Percentiles rank a stretch among this genome's conserved stretches.
Conservation (phyloP, 345 rosid species). For the Lumnitzera littorea region DNA sequence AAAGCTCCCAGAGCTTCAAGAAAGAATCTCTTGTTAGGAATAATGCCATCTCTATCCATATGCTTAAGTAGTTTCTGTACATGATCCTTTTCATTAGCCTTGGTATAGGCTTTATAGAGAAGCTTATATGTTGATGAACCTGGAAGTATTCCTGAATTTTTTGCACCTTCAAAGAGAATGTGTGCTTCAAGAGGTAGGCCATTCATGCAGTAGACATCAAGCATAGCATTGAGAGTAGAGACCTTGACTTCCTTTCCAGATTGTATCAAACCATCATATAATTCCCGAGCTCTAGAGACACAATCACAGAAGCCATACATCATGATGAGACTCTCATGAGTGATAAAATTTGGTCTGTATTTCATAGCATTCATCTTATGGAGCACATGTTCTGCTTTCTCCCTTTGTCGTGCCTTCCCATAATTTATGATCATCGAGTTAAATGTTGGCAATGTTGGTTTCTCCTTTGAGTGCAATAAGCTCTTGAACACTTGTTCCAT, state of each 20-base stretch:
- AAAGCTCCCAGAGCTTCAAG: slow-evolving; percentile 66
- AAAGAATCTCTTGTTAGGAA: slow-evolving; percentile 82
- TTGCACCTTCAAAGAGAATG: slow-evolving; percentile 39
- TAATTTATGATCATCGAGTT: slow-evolving; percentile 84
- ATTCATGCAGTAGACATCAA: slow-evolving; percentile 74
- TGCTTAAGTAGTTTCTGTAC: slow-evolving; percentile 48
- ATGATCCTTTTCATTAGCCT: slow-evolving; percentile 66
- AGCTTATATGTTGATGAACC: slow-evolving; percentile 76
- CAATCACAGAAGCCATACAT: slow-evolving; percentile 73
- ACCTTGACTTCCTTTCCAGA: slow-evolving; percentile 49
- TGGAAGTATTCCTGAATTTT: slow-evolving; percentile 29
- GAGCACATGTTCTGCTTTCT: slow-evolving; percentile 57
- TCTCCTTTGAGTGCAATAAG: slow-evolving; percentile 68
- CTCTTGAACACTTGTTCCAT: slow-evolving; percentile 92
- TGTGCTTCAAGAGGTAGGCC: slow-evolving; percentile 69
- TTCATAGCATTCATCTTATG: slow-evolving; percentile 64
- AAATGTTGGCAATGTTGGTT: slow-evolving; percentile 74
- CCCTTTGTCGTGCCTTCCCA: slow-evolving; percentile 74
- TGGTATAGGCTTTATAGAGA: slow-evolving; percentile 75
- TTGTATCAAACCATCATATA: slow-evolving; percentile 47
- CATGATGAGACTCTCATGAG: slow-evolving; percentile 73
- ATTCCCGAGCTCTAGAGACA: slow-evolving; percentile 66
- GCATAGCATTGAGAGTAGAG: slow-evolving; percentile 76
- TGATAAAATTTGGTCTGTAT: slow-evolving; percentile 57
- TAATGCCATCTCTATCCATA: slow-evolving; percentile 77